A percentile compares a stretch with the other conserved stretches of the same genome.
These are phyloP conservation scores for Tolypocladium nubicola DNA, from an alignment of 2,329 filamentous ascomycete genomes.

Conservation along the genomic window DNA sequence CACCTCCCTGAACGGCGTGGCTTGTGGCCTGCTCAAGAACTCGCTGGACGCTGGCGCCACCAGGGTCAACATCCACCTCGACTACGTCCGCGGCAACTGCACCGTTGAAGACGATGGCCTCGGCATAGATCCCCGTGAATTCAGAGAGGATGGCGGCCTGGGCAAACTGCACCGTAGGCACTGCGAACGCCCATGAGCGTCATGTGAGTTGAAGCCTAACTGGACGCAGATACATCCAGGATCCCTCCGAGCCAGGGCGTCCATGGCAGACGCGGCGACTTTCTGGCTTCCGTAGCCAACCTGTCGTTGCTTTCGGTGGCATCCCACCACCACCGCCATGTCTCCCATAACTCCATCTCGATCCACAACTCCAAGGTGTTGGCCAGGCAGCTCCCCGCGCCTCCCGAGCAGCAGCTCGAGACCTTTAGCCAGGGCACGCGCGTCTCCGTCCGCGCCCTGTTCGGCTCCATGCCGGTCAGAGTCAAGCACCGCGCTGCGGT, in stretches of 20 bases:
- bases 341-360: slow-evolving; percentile 53
- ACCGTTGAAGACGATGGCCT: slow-evolving; percentile 73
- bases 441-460: slow-evolving; percentile 68
- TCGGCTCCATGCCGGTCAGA: slow-evolving; percentile 83
- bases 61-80: slow-evolving; percentile 58
- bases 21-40: slow-evolving; percentile 69
- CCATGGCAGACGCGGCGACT: slow-evolving; percentile 63
- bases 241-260: slow-evolving; percentile 31
- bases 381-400: slow-evolving; percentile 51
- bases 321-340: slow-evolving; percentile 54
- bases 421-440: slow-evolving; percentile 59
- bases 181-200: too few species aligned
- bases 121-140: slow-evolving; percentile 68
- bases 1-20: slow-evolving; percentile 60
- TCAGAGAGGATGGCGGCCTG: slow-evolving; percentile 57
- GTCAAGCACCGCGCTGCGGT: slow-evolving; percentile 64
- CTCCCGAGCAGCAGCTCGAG: slow-evolving; percentile 44
- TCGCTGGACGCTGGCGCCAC: slow-evolving; percentile 69
- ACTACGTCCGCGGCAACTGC: slow-evolving; percentile 68
- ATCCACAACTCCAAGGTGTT: slow-evolving; percentile 61
- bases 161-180: slow-evolving; percentile 61
- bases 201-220: slow-evolving; percentile 3
- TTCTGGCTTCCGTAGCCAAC: slow-evolving; percentile 65
- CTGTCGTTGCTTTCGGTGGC: slow-evolving; percentile 68
- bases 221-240: slow-evolving; percentile 64